phyloP scores from a whole-genome alignment of 129 eudicot species.

The Sambucus nigra region DNA sequence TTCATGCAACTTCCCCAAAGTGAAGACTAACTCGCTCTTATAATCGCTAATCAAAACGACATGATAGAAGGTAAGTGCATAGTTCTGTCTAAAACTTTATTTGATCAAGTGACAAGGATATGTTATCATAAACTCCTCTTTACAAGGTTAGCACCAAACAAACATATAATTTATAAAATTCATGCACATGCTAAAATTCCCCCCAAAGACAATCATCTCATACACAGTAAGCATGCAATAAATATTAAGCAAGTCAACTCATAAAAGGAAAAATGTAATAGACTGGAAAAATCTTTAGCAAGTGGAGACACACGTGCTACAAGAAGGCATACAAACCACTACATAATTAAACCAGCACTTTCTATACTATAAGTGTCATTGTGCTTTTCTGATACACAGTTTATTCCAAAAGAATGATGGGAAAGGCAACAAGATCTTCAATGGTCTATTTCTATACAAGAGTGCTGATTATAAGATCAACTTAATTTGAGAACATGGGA shows the following conservation, averaged over 20 bases:
- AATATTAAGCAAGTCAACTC: conserved; percentile 26
- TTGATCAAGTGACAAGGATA: conserved; percentile 16
- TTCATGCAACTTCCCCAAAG: too few relatives aligned
- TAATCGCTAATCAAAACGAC: too few relatives aligned
- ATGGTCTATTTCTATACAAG: too few relatives aligned
- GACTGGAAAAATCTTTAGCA: background rate
- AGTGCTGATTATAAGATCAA: too few relatives aligned
- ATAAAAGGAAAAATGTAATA: background rate
- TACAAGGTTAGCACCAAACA: background rate
- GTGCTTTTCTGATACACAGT: conserved; percentile 1
- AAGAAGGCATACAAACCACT: background rate
- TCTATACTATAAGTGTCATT: background rate
- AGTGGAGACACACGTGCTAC: conserved; percentile 10
- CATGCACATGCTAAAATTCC: conserved; percentile 15
- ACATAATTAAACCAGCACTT: conserved; percentile 8
- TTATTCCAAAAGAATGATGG: background rate
- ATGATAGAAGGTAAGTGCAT: too few relatives aligned
- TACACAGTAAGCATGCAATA: conserved; percentile 21
- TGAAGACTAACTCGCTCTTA: too few relatives aligned
- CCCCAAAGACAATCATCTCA: background rate
- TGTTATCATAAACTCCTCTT: background rate
- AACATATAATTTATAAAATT: background rate
- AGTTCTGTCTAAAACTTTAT: too few relatives aligned
- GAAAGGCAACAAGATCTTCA: background rate
- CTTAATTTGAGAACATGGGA: too few relatives aligned